Evolutionary conservation across 306 rosid species (phyloP).

Genomic region (Rosa rugosa): DNA sequence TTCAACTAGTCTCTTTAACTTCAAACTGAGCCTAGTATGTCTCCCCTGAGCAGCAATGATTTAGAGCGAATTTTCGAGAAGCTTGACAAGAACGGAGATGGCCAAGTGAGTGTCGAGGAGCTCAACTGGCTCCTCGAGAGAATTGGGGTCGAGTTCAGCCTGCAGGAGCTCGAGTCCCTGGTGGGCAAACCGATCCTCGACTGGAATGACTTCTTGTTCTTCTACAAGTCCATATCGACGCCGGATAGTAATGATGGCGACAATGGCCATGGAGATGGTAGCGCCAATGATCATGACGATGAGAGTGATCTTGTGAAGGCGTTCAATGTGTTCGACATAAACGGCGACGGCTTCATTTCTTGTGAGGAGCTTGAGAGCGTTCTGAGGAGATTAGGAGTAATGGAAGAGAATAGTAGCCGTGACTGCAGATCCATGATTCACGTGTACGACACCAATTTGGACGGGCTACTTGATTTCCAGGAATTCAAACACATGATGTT

Average conservation of each 20-base stretch:
- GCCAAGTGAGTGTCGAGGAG: slow-evolving; percentile 59
- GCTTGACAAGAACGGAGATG: slow-evolving; percentile 64
- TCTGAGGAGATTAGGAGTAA: slow-evolving; percentile 52
- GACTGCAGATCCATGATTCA: slow-evolving; percentile 63
- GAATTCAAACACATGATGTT: slow-evolving; percentile 88
- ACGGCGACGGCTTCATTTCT: slow-evolving; percentile 79
- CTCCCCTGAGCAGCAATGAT: slow-evolving; percentile 43
- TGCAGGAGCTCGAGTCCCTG: slow-evolving; percentile 49
- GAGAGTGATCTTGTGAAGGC: slow-evolving; percentile 65
- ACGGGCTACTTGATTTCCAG: slow-evolving; percentile 76
- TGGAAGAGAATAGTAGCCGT: slow-evolving; percentile 43
- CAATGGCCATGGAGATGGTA: background rate
- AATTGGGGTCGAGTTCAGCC: slow-evolving; percentile 28
- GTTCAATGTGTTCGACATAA: slow-evolving; percentile 69
- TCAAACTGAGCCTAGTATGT: slow-evolving; percentile 27
- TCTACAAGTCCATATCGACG: slow-evolving; percentile 52
- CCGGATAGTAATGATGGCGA: slow-evolving; percentile 15
- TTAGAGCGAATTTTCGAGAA: slow-evolving; percentile 63
- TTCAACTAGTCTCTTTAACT: background rate
- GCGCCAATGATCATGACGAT: slow-evolving; percentile 10
- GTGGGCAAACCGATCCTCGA: slow-evolving; percentile 50
- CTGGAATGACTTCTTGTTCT: slow-evolving; percentile 57
- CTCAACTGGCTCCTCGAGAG: slow-evolving; percentile 49
- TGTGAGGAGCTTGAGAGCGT: slow-evolving; percentile 61
- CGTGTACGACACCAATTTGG: slow-evolving; percentile 61